Base-by-base conservation (phyloP, 805 yeast species). In the Metschnikowia matae region DNA sequence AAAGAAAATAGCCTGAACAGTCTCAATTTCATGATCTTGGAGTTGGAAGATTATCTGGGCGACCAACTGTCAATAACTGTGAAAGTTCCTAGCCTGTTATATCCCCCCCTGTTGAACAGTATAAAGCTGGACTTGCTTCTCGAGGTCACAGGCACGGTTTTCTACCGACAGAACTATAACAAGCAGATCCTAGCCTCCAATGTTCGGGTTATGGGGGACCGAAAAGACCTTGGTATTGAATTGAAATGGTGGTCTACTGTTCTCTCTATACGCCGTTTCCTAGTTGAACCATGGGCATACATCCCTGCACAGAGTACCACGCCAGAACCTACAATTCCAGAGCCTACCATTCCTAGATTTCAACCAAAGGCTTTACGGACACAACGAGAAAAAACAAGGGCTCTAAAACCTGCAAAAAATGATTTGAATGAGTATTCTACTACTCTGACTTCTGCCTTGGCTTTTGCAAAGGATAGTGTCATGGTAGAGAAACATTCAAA, bases 311-410 rank as follows among this genome's bases (percentile, higher is more conserved):
- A 20, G n/a, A 21, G 7, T 20, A 20, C 45, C 18, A 15, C 7
- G 2, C 26, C 11, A 34, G 17, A 42, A 2, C 20, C 31, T 20
- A 18, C 31, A 20, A 34, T 33, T 2, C 26, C 11, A 34, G 17
- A 42, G 3, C 20, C 31, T 20, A 18, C 31, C 20, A 34, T 33
- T 20, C 38, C 45, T 4, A 8, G 31, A 78, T 90, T 37, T 87
- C 96, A 5, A 88, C 96, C 69, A 96, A 90, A 64, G 79, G 91
- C 14, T 73, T 89, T 17, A 95, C 90, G 61, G 88, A 96, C 6
- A 81, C 86, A 14, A 66, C 75, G 6, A 96, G 97, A 1, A 76
- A 73, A 54, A 96, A 97, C 1, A 96, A 26, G 32, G 6, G 39
- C 45, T n/a, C 35, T 47, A 17, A 17, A 15, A 17, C 26, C 44